These are phyloP conservation scores for Kwoniella europaea DNA, from an alignment of 768 basidiomycete species.

Conservation along the genomic window DNA sequence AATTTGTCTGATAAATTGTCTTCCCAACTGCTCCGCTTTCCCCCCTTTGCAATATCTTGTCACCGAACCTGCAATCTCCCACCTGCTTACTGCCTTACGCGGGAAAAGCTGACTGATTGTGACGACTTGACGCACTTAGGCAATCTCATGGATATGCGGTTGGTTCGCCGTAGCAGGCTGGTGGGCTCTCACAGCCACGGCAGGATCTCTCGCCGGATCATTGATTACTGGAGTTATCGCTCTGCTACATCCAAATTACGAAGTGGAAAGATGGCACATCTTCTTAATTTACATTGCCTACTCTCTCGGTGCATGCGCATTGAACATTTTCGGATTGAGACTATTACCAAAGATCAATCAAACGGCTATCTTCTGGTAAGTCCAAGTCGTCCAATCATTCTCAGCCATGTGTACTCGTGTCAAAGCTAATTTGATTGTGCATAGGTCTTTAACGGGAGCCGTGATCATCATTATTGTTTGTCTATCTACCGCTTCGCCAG, in stretches of 20 bases:
- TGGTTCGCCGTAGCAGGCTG: constrained; percentile 53
- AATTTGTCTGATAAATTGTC: no score
- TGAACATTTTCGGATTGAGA: constrained; percentile 46
- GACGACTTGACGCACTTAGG: background rate
- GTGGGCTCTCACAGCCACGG: constrained; percentile 49
- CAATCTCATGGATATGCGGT: constrained; percentile 48
- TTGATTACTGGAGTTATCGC: constrained; percentile 46
- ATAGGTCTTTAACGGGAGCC: constrained; percentile 42
- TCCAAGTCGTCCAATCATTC: background rate
- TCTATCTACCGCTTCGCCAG: constrained; percentile 32
- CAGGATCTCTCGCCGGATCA: constrained; percentile 42
- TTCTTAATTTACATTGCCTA: constrained; percentile 51
- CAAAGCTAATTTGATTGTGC: constrained; percentile 3
- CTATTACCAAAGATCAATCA: constrained; percentile 46
- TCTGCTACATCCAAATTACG: constrained; percentile 39
- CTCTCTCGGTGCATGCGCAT: constrained; percentile 37
- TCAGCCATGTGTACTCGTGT: background rate
- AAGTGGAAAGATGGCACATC: constrained; percentile 39
- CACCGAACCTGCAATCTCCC: no score
- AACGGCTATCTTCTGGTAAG: constrained; percentile 49
- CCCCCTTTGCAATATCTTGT: no score
- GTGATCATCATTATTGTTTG: constrained; percentile 44
- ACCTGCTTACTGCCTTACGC: no score
- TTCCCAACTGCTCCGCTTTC: no score
- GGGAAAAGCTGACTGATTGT: no score